Conservation (phyloP, 2,329 filamentous ascomycete genomes). For the Dryadomyces quercus-mongolicae region DNA sequence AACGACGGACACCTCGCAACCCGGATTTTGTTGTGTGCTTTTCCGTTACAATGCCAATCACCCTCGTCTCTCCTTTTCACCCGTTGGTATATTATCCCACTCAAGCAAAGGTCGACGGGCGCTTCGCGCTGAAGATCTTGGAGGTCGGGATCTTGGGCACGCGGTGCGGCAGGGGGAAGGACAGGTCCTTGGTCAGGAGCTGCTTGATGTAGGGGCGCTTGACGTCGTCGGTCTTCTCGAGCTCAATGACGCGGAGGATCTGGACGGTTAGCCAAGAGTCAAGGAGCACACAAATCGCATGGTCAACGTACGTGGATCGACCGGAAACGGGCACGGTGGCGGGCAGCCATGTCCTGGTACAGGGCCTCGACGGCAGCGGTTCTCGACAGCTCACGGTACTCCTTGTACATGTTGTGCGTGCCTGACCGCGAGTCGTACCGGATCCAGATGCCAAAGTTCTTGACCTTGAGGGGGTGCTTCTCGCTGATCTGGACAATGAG, state of each 20-base stretch:
- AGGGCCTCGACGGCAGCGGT: conserved; percentile 90
- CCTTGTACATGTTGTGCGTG: conserved; percentile 99
- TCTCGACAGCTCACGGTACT: conserved; percentile 98
- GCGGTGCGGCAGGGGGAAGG: conserved; percentile 98
- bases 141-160: conserved; percentile 68
- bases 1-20: conserved; percentile 21
- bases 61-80: neutral
- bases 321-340: conserved; percentile 95
- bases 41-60: neutral
- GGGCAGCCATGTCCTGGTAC: conserved; percentile 99
- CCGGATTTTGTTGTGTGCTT: neutral
- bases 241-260: conserved; percentile 97
- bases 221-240: conserved; percentile 89
- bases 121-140: conserved; percentile 87
- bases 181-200: conserved; percentile 86
- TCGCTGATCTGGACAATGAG: conserved; percentile 62
- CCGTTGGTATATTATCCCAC: neutral
- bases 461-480: conserved; percentile 99
- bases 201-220: conserved; percentile 99
- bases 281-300: neutral
- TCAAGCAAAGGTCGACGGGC: conserved; percentile 96
- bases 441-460: conserved; percentile 99
- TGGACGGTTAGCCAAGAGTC: conserved; percentile 24
- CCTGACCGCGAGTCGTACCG: conserved; percentile 99
- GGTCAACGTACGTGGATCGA: conserved; percentile 82